A percentile compares a stretch with the other conserved stretches of the same genome.
phyloP scores from a whole-genome alignment of 768 basidiomycete species.

The Leucogyrophana mollusca region DNA sequence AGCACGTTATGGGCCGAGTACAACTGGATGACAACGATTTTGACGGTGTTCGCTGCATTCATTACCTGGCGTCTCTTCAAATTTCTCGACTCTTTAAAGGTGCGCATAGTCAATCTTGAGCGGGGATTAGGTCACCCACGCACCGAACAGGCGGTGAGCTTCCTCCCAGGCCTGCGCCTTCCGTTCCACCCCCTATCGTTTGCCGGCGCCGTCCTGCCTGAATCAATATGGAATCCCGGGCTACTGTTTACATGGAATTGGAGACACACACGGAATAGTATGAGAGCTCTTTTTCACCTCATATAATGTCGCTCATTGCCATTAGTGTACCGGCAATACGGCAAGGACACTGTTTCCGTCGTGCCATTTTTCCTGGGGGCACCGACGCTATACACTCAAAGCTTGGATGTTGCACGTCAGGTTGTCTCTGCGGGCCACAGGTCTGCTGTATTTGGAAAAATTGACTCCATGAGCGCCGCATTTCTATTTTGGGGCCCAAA shows the following conservation, averaged over 20 bases:
- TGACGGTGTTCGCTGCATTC: too few species aligned
- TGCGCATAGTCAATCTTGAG: too few species aligned
- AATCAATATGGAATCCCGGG: conserved; percentile 19
- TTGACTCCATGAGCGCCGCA: conserved; percentile 8
- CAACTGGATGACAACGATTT: too few species aligned
- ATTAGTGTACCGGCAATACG: conserved; percentile 16
- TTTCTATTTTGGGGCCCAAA: conserved; percentile 19
- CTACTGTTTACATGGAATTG: conserved; percentile 20
- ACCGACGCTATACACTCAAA: conserved; percentile 20
- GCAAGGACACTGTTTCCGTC: conserved; percentile 19
- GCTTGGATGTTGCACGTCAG: conserved; percentile 18
- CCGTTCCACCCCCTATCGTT: conserved; percentile 16
- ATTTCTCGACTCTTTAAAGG: too few species aligned
- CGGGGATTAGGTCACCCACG: too few species aligned
- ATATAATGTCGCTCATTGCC: too few species aligned
- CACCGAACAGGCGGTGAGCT: conserved; percentile 15
- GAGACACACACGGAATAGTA: conserved; percentile 19
- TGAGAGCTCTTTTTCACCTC: too few species aligned
- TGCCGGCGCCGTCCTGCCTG: conserved; percentile 9
- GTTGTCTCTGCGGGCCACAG: conserved; percentile 16
- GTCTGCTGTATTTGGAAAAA: conserved; percentile 18
- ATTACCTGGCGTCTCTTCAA: too few species aligned
- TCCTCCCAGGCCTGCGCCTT: conserved; percentile 17
- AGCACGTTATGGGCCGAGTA: too few species aligned
- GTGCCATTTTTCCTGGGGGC: conserved; percentile 17